A percentile compares a stretch with the other conserved stretches of the same genome.
Conservation (phyloP, 805 yeast species). For the Saccharomyces mikatae region DNA sequence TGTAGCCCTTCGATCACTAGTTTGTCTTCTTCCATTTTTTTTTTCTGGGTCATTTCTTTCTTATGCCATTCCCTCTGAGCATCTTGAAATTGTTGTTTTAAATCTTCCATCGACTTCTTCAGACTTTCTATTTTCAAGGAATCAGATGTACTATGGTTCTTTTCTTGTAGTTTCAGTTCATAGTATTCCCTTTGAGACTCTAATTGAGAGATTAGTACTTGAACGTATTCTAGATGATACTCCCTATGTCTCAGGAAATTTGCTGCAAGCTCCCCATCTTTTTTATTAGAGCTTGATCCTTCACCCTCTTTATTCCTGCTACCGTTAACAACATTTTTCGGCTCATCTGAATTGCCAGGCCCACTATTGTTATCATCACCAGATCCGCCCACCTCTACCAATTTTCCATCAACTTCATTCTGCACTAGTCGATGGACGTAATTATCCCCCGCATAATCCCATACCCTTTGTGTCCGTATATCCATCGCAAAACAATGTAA, state of each 20-base stretch:
- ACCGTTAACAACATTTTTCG: background rate
- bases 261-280: conserved; percentile 11
- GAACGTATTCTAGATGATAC: conserved; percentile 72
- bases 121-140: conserved; percentile 19
- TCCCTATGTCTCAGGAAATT: conserved; percentile 39
- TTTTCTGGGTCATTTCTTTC: conserved; percentile 13
- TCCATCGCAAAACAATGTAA: conserved; percentile 92
- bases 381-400: conserved; percentile 58
- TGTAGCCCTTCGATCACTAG: conserved; percentile 41
- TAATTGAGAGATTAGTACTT: conserved; percentile 66
- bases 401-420: conserved; percentile 80
- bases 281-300: conserved; percentile 2
- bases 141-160: conserved; percentile 12
- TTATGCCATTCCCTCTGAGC: conserved; percentile 11
- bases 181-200: conserved; percentile 82
- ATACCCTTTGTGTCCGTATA: conserved; percentile 70
- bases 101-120: conserved; percentile 14
- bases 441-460: conserved; percentile 91
- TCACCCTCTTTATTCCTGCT: background rate
- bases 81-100: conserved; percentile 10
- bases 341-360: background rate
- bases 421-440: conserved; percentile 82
- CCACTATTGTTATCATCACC: conserved; percentile 9
- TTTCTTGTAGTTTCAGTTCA: conserved; percentile 43
- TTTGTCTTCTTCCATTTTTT: conserved; percentile 23